Base-by-base conservation (phyloP, 257 asterid genomes). In the Echium plantagineum region DNA sequence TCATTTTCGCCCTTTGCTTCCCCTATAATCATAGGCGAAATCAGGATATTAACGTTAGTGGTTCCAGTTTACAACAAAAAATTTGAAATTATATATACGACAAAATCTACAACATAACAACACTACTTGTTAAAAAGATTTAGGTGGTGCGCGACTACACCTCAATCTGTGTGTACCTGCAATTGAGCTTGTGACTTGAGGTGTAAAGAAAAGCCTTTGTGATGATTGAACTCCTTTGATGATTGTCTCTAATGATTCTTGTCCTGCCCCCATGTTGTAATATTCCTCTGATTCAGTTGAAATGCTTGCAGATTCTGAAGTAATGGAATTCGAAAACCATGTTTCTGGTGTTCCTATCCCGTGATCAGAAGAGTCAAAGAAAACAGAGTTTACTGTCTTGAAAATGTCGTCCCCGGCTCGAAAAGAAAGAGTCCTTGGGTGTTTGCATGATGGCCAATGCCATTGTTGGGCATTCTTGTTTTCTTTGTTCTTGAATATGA, bases 401-500 rank as follows among this genome's bases (percentile, higher is more conserved):
- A 60, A 68, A 38, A 76, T 68, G 24, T 58, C 42, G 17, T 61
- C 35, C 60, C 59, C 9, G 9, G 66, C 62, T 5, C 85, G 73
- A 76, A 81, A 81, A 30, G 91, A 81, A 48, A 71, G 84, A 48
- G 93, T 81, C 49, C 71, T 73, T 2, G 79, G 82, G 63, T 17
- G 70, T 73, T 48, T 69, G 18, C 58, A 77, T 64, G 83, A 83
- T 62, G 75, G 74, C 85, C 83, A 80, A 10, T 75, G 63, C 49
- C 49, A 42, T 2, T 70, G 30, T 60, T 68, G 49, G 51, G 71
- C 7, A 69, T 55, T 18, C 59, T 66, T 49, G 61, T 67, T 52
- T 55, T 66, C 78, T 9, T 64, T 13, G 69, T 66, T 21, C 74
- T 81, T 84, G 71, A 68, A 78, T 3, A 79, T 74, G 57, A 65